These are phyloP conservation scores for Asterella californica DNA, from an alignment of 225 moss, liverwort and hornwort species.

Conservation along the genomic window DNA sequence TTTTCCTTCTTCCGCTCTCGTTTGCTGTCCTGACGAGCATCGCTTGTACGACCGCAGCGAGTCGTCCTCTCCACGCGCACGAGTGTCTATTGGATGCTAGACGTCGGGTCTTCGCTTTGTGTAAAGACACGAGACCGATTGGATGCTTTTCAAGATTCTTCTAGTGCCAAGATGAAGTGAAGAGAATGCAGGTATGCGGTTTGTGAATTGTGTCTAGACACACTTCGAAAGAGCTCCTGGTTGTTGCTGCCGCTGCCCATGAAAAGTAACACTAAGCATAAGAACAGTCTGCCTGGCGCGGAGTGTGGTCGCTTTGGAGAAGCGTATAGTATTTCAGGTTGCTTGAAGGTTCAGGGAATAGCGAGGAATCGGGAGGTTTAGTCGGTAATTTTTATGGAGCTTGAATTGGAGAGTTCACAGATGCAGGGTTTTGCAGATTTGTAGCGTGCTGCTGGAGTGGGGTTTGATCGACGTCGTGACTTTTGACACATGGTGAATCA, in stretches of 20 bases:
- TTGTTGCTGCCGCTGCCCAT: neutral
- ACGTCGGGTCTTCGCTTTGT: neutral
- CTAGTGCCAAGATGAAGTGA: neutral
- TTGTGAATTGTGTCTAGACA: neutral
- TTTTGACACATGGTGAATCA: conserved; percentile 10
- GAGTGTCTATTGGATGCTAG: neutral
- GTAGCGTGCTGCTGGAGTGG: neutral
- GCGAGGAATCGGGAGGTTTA: neutral
- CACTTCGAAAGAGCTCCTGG: too few species aligned
- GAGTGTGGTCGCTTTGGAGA: neutral
- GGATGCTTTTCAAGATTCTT: conserved; percentile 7
- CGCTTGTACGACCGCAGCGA: neutral
- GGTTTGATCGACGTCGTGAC: too few species aligned
- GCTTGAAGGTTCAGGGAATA: neutral
- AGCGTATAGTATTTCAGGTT: neutral
- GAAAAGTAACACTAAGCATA: neutral
- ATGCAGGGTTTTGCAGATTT: conserved; percentile 1
- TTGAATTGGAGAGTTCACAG: neutral
- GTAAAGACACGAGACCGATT: neutral
- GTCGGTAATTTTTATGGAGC: neutral
- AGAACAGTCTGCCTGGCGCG: neutral
- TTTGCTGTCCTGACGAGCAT: neutral
- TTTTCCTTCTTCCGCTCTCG: neutral
- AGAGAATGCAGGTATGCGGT: neutral
- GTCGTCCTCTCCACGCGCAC: neutral